Conservation (phyloP, 352 stramenopile genomes). For the Pythium sp. region DNA sequence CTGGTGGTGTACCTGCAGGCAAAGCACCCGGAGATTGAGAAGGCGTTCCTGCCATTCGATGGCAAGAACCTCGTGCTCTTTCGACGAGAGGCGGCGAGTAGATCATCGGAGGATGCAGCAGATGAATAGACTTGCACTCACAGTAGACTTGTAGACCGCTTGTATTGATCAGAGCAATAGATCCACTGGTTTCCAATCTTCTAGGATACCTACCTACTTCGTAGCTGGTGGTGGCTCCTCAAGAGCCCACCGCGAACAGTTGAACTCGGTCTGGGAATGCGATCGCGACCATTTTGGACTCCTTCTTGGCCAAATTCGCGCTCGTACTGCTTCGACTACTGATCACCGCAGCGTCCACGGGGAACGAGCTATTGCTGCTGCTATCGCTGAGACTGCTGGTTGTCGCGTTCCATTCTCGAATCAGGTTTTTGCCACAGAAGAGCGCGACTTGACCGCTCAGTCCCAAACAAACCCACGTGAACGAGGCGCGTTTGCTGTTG, state of each 20-base stretch:
- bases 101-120: neutral
- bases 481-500: neutral
- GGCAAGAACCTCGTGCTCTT: conserved; percentile 87
- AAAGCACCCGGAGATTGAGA: conserved; percentile 66
- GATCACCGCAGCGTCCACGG: conserved; percentile 31
- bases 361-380: conserved; percentile 9
- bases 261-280: conserved; percentile 32
- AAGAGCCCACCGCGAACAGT: conserved; percentile 20
- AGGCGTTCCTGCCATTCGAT: conserved; percentile 69
- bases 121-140: neutral
- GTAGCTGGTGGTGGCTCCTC: neutral
- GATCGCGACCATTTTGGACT: conserved; percentile 19
- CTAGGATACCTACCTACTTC: neutral
- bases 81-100: conserved; percentile 14
- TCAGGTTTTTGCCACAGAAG: conserved; percentile 30
- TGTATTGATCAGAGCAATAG: neutral
- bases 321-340: neutral
- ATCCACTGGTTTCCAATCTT: neutral
- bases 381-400: neutral
- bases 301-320: neutral
- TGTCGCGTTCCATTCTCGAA: conserved; percentile 27
- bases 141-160: neutral
- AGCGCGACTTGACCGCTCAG: conserved; percentile 33
- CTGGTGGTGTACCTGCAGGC: conserved; percentile 73
- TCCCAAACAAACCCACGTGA: conserved; percentile 41